Base-by-base conservation (phyloP, 2,329 filamentous ascomycete genomes). In the Parastagonospora nodorum region DNA sequence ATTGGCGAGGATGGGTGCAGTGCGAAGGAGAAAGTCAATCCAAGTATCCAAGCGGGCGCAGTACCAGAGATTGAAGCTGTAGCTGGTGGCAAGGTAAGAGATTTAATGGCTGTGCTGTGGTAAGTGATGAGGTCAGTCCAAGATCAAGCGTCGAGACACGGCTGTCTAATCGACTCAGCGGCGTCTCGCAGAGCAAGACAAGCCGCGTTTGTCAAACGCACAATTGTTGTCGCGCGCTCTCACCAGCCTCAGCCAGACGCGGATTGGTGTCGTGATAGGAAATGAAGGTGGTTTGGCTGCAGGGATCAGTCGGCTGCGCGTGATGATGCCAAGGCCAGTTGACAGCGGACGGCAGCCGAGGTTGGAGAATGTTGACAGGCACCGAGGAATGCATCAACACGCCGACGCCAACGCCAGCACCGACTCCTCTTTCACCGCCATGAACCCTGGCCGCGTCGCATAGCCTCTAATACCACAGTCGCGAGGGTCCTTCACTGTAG, bases 281-380 rank as follows among this genome's bases (percentile, higher is more conserved):
- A 28, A 51, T 45, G 44, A 42, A 24, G 44, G 45, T 38, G 56
- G 33, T 39, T 11, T 39, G 39, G 43, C 27, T 27, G n/a, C 31
- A 33, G n/a, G 15, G 19, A 41, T 38, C 14, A 15, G 24, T 52
- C 45, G 48, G 42, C 30, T 37, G 32, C 33, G 47, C 51, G 27
- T 53, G 50, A 28, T 32, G 30, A 14, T 50, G 58, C 56, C 58
- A 61, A 61, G 58, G 44, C 51, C 24, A 16, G 30, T 44, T 44
- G 57, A 51, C 46, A 48, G 44, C 40, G 19, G 48, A 28, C 32
- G 42, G 48, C 56, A 50, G 56, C 56, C 56, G 56, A 59, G 56
- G 58, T 59, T 53, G 36, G 38, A 41, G 51, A 53, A 47, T 57
- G 58, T 59, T 59, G 58, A 57, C 58, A 36, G 41, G 44, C 50